phyloP scores from a whole-genome alignment of 1,139 yeast genomes.

The Saccharomyces hybrid region DNA sequence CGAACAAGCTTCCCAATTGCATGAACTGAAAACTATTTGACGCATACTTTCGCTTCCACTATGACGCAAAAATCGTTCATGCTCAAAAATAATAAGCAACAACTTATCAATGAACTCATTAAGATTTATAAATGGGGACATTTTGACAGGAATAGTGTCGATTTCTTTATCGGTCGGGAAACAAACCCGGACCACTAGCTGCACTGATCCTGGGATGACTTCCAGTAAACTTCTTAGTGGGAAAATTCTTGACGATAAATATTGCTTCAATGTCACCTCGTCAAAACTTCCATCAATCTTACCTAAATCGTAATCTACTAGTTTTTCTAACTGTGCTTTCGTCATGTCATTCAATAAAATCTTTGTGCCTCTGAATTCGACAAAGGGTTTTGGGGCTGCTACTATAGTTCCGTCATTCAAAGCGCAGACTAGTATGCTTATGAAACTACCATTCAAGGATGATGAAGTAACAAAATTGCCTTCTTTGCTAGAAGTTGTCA shows the following conservation, averaged over 20 bases:
- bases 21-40: constrained; percentile 73
- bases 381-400: constrained; percentile 64
- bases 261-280: constrained; percentile 11
- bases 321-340: constrained; percentile 28
- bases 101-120: constrained; percentile 72
- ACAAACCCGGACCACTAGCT: constrained; percentile 68
- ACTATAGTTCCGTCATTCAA: constrained; percentile 82
- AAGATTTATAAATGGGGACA: constrained; percentile 40
- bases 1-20: constrained; percentile 83
- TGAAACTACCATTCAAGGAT: constrained; percentile 74
- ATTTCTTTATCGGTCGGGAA: constrained; percentile 73
- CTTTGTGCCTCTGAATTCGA: constrained; percentile 47
- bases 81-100: constrained; percentile 64
- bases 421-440: constrained; percentile 60
- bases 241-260: constrained; percentile 41
- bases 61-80: constrained; percentile 51
- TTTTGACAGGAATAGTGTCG: constrained; percentile 44
- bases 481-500: constrained; percentile 10
- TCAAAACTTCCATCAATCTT: constrained; percentile 32
- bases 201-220: constrained; percentile 48
- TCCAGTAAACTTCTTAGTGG: constrained; percentile 54
- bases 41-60: constrained; percentile 33
- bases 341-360: constrained; percentile 43
- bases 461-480: constrained; percentile 79
- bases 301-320: constrained; percentile 24